phyloP scores from a whole-genome alignment of 371 early-diverging fungal species.

The Mortierella sp. region DNA sequence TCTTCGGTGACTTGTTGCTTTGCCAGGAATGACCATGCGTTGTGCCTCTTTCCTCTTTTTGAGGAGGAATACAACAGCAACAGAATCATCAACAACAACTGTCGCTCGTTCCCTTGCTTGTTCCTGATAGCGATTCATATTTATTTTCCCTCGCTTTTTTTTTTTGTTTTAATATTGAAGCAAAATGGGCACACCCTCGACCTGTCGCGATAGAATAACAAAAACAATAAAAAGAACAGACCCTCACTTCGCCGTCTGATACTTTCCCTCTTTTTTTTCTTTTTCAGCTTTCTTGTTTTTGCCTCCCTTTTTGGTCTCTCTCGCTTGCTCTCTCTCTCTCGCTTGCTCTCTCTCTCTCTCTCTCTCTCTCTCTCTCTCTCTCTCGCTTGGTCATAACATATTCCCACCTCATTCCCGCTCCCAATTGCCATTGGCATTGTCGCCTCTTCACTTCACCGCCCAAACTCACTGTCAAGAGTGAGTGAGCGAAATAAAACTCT shows the following conservation, averaged over 20 bases:
- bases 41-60: not conserved
- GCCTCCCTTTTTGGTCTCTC: conserved; percentile 15
- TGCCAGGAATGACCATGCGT: not conserved
- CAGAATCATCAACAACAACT: not conserved
- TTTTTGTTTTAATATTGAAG: not conserved
- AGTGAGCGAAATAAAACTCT: not conserved
- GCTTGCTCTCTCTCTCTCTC: no score
- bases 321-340: no score
- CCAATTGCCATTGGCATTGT: not conserved
- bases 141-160: not conserved
- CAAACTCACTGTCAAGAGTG: not conserved
- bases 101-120: not conserved
- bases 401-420: conserved; percentile 8
- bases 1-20: not conserved
- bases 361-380: not conserved
- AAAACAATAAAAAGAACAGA: not conserved
- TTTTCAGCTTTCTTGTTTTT: not conserved
- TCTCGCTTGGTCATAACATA: not conserved
- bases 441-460: no score
- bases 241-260: not conserved
- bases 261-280: not conserved
- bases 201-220: not conserved
- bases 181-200: not conserved
- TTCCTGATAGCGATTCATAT: not conserved
- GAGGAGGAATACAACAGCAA: not conserved